Conservation (phyloP, 192 early-diverging fungal species). For the Phycomyces blakesleeanus region DNA sequence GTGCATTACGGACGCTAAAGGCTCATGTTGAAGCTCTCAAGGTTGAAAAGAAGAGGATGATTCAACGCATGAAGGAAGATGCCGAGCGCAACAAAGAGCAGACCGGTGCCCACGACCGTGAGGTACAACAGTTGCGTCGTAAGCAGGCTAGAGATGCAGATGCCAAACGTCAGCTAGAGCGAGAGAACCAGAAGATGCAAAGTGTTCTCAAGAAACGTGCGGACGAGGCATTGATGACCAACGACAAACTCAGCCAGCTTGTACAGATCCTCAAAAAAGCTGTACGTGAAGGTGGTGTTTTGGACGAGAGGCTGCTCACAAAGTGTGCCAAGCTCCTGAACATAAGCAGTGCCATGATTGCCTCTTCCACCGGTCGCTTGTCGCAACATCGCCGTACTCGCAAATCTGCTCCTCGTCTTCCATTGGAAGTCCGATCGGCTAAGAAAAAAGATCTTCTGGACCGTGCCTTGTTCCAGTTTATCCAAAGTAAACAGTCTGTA, state of each 20-base stretch:
- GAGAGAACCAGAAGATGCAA: conserved; percentile 44
- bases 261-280: conserved; percentile 45
- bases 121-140: conserved; percentile 52
- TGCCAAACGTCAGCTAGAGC: conserved; percentile 45
- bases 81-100: conserved; percentile 56
- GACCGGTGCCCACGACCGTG: conserved; percentile 49
- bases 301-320: conserved; percentile 21
- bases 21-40: conserved; percentile 67
- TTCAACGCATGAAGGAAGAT: conserved; percentile 71
- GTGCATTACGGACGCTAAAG: conserved; percentile 56
- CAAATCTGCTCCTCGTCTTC: neutral
- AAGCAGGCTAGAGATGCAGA: conserved; percentile 47
- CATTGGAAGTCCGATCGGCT: conserved; percentile 21
- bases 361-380: conserved; percentile 13
- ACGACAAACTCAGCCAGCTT: conserved; percentile 40
- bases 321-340: conserved; percentile 26
- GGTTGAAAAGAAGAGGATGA: conserved; percentile 69
- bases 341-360: conserved; percentile 17
- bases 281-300: conserved; percentile 23
- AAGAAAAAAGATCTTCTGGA: conserved; percentile 52
- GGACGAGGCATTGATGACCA: conserved; percentile 43
- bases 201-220: conserved; percentile 53
- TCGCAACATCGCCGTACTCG: neutral
- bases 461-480: conserved; percentile 44
- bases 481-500: conserved; percentile 46